Conservation (phyloP, 768 basidiomycete genomes). For the Tulasnella sp. region DNA sequence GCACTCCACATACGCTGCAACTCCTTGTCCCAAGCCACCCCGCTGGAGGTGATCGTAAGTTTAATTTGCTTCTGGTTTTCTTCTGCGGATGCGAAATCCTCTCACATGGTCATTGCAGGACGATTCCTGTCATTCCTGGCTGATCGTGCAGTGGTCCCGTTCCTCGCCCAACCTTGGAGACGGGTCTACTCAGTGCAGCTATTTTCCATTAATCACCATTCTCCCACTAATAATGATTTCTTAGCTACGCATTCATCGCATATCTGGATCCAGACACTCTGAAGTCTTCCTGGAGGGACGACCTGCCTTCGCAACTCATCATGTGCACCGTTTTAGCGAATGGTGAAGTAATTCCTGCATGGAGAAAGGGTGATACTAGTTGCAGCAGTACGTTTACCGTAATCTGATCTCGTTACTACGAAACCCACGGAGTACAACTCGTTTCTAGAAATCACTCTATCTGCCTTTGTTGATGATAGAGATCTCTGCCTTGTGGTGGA, state of each 20-base stretch:
- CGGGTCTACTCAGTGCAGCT: neutral
- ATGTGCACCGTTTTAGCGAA: neutral
- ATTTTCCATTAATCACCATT: neutral
- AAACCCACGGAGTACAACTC: neutral
- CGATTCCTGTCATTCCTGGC: neutral
- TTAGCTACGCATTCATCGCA: neutral
- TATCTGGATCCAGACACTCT: neutral
- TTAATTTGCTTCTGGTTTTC: neutral
- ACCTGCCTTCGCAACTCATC: neutral
- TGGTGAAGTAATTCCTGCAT: neutral
- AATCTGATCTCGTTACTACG: neutral
- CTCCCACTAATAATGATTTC: neutral
- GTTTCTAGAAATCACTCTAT: neutral
- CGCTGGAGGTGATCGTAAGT: neutral
- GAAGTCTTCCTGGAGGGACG: neutral
- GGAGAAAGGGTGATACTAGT: neutral
- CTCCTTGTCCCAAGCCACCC: neutral
- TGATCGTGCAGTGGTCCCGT: neutral
- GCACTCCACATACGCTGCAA: neutral
- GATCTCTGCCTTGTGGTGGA: neutral
- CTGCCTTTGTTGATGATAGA: neutral
- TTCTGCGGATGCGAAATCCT: neutral
- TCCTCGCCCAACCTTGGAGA: neutral
- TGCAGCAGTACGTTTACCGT: neutral
- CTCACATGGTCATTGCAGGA: neutral